Base-by-base conservation (phyloP, 129 eudicot genomes). In the Logfia minima region DNA sequence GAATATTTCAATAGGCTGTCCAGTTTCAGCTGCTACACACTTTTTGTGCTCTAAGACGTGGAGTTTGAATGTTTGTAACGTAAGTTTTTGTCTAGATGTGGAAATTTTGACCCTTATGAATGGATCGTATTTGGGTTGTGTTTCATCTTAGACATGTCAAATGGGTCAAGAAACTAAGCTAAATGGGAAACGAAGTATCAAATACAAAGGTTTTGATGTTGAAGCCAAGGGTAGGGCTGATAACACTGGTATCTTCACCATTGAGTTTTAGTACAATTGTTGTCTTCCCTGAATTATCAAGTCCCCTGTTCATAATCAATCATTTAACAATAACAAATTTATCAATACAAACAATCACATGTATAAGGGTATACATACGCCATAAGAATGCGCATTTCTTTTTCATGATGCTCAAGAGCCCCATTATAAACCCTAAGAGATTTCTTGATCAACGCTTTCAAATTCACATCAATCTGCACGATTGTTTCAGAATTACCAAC, bases 341-440 rank as follows among this genome's bases (percentile, higher is more conserved):
- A 80, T 3, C 26, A 43, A 67, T 18, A 52, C 18, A 74, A 35
- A 41, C 52, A 70, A 4, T 23, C 2, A 66, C 2, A 24, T 19
- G 10, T 9, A 21, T 66, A 65, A 72, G 59, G 22, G 10, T 59
- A 37, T 29, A 72, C 94, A 39, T 90, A 93, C 98, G 91, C 98
- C 98, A 91, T 89, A 61, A 94, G 97, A 35, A 94, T 91, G 53
- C 98, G 96, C 98, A 94, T 94, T 84, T 94, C 98, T 76, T 94
- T 94, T 77, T 93, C 98, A 94, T 94, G 60, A 94, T 94, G 87
- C 98, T 93, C 79, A 94, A 88, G 55, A 91, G 88, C 45, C 98
- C 98, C 98, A 94, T 93, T 52, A 10, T 29, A 29, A 73, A 53
- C 78, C 83, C 78, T 52, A 29, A 48, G 11, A 43, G 53, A 55